Percentiles rank a stretch among this genome's conserved stretches.
Conservation (phyloP, 2,329 filamentous ascomycete species). For the Davidsoniella eucalypti region DNA sequence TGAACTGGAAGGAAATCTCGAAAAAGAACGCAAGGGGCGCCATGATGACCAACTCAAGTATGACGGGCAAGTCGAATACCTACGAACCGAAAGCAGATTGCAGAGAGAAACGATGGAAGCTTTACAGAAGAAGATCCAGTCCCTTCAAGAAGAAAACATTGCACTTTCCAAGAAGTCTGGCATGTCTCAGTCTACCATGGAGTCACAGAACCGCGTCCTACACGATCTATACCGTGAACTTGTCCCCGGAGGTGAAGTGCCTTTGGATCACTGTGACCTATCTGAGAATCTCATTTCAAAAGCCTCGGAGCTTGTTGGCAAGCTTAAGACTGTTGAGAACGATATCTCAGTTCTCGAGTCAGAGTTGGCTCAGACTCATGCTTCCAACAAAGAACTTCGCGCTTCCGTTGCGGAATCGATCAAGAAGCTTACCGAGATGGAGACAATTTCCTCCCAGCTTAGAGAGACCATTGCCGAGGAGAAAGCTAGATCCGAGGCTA, state of each 20-base stretch:
- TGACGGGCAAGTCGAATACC: constrained; percentile 45
- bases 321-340: constrained; percentile 41
- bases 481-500: constrained; percentile 34
- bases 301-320: constrained; percentile 42
- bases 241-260: constrained; percentile 33
- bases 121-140: constrained; percentile 41
- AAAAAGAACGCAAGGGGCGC: constrained; percentile 41
- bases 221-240: constrained; percentile 43
- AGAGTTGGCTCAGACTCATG: constrained; percentile 44
- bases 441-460: constrained; percentile 34
- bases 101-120: constrained; percentile 43
- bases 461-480: constrained; percentile 37
- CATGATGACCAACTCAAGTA: constrained; percentile 40
- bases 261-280: constrained; percentile 40
- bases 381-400: constrained; percentile 37
- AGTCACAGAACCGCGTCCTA: constrained; percentile 36
- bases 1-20: constrained; percentile 53
- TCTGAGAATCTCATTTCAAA: constrained; percentile 42
- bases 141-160: constrained; percentile 36
- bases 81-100: constrained; percentile 42
- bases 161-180: constrained; percentile 34
- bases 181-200: constrained; percentile 32
- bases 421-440: constrained; percentile 32
- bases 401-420: constrained; percentile 30
- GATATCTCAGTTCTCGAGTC: constrained; percentile 42